phyloP scores from a whole-genome alignment of 2,329 filamentous ascomycete species.

The Monosporascus sp. region DNA sequence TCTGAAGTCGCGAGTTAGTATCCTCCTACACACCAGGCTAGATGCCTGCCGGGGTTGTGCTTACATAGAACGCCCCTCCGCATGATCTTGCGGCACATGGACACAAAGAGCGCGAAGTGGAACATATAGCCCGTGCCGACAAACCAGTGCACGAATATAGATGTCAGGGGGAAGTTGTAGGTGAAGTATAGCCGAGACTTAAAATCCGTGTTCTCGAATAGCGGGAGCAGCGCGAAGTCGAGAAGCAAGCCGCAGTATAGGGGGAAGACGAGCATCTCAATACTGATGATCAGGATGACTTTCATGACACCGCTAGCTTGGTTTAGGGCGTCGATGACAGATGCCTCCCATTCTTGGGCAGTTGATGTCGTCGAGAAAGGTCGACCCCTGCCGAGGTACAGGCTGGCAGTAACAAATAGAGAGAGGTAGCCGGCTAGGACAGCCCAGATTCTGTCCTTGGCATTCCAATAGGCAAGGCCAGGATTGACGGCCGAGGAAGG shows the following conservation, averaged over 20 bases:
- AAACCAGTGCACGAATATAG: constrained; percentile 97
- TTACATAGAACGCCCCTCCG: constrained; percentile 86
- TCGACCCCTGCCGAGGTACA: constrained; percentile 72
- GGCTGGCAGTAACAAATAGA: constrained; percentile 65
- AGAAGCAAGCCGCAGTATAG: constrained; percentile 91
- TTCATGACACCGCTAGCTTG: constrained; percentile 97
- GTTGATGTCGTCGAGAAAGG: constrained; percentile 57
- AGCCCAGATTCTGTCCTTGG: constrained; percentile 61
- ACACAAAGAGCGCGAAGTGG: constrained; percentile 96
- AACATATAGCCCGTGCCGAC: constrained; percentile 99
- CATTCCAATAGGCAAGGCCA: constrained; percentile 61
- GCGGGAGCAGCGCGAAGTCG: constrained; percentile 79
- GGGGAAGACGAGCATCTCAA: constrained; percentile 97
- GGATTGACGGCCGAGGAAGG: constrained; percentile 40
- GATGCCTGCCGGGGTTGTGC: constrained; percentile 25
- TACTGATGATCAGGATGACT: constrained; percentile 95
- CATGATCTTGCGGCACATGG: constrained; percentile 98
- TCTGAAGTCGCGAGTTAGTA: constrained; percentile 45
- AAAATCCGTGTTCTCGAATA: constrained; percentile 79
- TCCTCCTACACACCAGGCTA: background rate
- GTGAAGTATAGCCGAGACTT: constrained; percentile 75
- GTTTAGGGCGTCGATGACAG: constrained; percentile 74
- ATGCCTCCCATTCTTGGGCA: constrained; percentile 64
- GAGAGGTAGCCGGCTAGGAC: constrained; percentile 77
- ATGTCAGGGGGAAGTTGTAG: constrained; percentile 73